Conservation (phyloP, 169 alveolate genomes). For the Eimeria sp. region DNA sequence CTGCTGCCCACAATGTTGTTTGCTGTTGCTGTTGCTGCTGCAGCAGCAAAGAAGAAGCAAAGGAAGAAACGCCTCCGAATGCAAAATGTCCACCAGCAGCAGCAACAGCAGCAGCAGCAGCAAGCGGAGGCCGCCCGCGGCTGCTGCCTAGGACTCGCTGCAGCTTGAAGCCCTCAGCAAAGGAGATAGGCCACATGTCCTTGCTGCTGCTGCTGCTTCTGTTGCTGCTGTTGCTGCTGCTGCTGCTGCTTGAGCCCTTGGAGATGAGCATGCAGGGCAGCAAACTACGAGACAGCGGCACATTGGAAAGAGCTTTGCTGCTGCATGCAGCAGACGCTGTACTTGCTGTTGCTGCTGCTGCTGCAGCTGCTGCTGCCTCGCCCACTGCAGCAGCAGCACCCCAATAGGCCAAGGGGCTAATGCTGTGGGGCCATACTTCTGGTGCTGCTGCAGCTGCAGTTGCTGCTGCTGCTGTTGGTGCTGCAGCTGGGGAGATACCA, state of each 20-base stretch:
- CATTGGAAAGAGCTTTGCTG: not conserved
- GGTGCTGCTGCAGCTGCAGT: not conserved
- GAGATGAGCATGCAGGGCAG: constrained; percentile 10
- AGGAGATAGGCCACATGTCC: not conserved
- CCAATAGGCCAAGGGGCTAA: constrained; percentile 9
- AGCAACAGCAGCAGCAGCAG: not conserved
- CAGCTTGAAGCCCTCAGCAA: constrained; percentile 3
- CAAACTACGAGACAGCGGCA: constrained; percentile 26
- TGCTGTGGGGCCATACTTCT: not conserved
- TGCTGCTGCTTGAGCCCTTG: constrained; percentile 24
- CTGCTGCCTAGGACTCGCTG: not conserved
- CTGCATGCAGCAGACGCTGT: constrained; percentile 17
- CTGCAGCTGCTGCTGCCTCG: constrained; percentile 57
- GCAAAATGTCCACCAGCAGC: not conserved
- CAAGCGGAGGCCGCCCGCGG: not conserved
- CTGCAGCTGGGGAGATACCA: not conserved
- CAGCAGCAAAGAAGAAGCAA: constrained; percentile 24
- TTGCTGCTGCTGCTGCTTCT: constrained; percentile 56
- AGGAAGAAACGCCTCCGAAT: not conserved
- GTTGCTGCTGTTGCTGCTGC: constrained; percentile 59
- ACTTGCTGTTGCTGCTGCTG: constrained; percentile 28
- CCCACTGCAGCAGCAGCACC: constrained; percentile 36
- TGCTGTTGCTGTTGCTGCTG: constrained; percentile 52
- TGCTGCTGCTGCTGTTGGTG: not conserved
- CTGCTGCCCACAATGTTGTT: constrained; percentile 14